Base-by-base conservation (phyloP, 1,284 basidiomycete species). In the Pseudomicrostroma phylloplanum region DNA sequence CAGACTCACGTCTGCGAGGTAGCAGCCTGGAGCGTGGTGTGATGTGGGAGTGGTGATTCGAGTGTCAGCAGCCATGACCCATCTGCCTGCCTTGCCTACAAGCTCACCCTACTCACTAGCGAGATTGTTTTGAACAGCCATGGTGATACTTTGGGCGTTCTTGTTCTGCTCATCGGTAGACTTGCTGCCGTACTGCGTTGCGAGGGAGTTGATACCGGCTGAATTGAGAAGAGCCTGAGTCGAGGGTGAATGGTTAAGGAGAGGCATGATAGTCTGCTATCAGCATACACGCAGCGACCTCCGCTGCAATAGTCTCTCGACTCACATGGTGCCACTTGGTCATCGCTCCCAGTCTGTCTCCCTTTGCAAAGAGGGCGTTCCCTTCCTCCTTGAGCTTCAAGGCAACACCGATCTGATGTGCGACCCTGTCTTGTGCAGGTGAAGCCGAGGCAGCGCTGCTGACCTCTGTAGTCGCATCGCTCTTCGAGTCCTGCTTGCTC, bases 131-230 rank as follows among this genome's bases (percentile, higher is more conserved):
- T 64, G 66, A 19, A 70, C 62, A 1, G 69, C 63, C n/a, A 58
- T 61, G 11, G 69, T 62, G 53, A 66, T 60, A 0, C 43, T 58
- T 19, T 64, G 63, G 17, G 69, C 69, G 6, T 58, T 60, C 39
- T 60, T 40, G 53, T 70, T 68, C 36, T 70, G 57, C 19, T 26
- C 63, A 7, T 66, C 64, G 1, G 61, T 64, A 15, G 67, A 68
- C 21, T 58, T 58, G 9, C 64, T 63, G 8, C 67, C 69, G 30
- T 69, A 70, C 9, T 67, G 48, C 3, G 59, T 62, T 2, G 69
- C 64, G 23, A 70, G 65, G 4, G 67, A 69, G 61, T 70, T 70
- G 63, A 70, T 69, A 2, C 69, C 69, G 4, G 69, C 67, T 12
- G 60, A 68, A 41, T 68, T 61, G 8, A 70, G 65, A 17, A 70